These are phyloP conservation scores for Pyrenophora tritici-repentis DNA, from an alignment of 2,329 filamentous ascomycete species.

Conservation along the genomic window DNA sequence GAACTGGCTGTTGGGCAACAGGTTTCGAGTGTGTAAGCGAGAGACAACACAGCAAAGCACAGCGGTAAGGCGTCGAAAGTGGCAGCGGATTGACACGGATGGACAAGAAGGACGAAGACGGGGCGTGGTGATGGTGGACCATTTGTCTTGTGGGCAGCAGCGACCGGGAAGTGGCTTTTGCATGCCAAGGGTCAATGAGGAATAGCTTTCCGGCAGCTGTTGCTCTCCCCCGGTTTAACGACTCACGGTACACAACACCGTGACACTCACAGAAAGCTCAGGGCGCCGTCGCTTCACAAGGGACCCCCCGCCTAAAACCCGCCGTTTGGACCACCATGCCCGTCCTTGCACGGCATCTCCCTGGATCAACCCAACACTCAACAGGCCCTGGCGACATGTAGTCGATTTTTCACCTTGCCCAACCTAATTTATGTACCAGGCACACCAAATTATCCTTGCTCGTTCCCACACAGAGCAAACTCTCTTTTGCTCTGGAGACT, in stretches of 20 bases:
- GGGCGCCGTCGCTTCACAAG: constrained; percentile 21
- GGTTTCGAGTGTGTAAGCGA: constrained; percentile 5
- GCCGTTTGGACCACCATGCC: constrained; percentile 19
- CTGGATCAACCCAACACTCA: constrained; percentile 14
- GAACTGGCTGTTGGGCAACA: constrained; percentile 5
- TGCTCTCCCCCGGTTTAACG: constrained; percentile 29
- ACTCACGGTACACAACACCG: constrained; percentile 29
- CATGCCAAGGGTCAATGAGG: constrained; percentile 21
- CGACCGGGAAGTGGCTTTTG: constrained; percentile 14
- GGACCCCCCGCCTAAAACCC: constrained; percentile 19
- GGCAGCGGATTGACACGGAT: constrained; percentile 28
- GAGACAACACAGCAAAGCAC: constrained; percentile 10
- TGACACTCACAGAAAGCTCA: constrained; percentile 11
- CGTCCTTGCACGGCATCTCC: constrained; percentile 6
- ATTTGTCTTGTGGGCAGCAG: constrained; percentile 32
- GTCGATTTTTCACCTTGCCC: constrained; percentile 22
- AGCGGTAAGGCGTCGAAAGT: constrained; percentile 1
- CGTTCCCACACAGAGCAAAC: background rate
- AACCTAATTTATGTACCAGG: constrained; percentile 21
- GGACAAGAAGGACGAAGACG: constrained; percentile 21
- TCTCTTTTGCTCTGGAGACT: constrained; percentile 13
- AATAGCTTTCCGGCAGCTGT: constrained; percentile 23
- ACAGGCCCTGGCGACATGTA: constrained; percentile 9
- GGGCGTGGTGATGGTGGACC: constrained; percentile 26
- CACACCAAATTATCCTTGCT: constrained; percentile 19